phyloP scores from a whole-genome alignment of 2,329 filamentous ascomycete species.

The Ceratocystis diversiconidia region DNA sequence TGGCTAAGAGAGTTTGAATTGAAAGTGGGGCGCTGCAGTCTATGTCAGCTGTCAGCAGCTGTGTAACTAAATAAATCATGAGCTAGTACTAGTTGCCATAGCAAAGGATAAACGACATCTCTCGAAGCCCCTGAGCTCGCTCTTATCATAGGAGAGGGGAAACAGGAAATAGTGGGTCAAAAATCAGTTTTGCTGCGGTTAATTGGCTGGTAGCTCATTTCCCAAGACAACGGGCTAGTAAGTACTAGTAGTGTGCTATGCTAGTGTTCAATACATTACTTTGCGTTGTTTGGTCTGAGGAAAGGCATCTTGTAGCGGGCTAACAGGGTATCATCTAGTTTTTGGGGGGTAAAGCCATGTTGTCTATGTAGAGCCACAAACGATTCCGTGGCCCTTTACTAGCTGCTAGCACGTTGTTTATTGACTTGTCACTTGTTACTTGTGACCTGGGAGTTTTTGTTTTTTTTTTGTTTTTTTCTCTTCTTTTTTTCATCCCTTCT shows the following conservation, averaged over 20 bases:
- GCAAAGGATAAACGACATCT: conserved; percentile 15
- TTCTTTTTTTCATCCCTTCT: conserved; percentile 5
- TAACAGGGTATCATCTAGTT: neutral
- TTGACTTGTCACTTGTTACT: conserved; percentile 1
- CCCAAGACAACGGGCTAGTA: neutral
- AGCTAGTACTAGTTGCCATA: conserved; percentile 12
- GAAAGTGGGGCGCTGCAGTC: no score
- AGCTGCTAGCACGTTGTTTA: neutral
- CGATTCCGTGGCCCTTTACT: neutral
- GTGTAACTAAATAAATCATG: neutral
- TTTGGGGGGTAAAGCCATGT: neutral
- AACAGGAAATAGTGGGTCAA: neutral
- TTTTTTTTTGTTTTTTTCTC: neutral
- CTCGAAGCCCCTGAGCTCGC: conserved; percentile 17
- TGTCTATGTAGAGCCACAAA: no score
- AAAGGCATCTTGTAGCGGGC: neutral
- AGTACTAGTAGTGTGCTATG: neutral
- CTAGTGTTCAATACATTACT: neutral
- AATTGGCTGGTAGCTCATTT: neutral
- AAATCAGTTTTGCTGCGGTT: neutral
- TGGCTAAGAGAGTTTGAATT: conserved; percentile 32
- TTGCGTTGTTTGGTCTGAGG: neutral
- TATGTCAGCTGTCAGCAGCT: neutral
- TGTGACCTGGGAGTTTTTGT: neutral
- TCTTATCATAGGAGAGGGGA: neutral